A percentile compares a stretch with the other conserved stretches of the same genome.
phyloP scores from a whole-genome alignment of 371 early-diverging fungal species.

The Vairimorpha apis region DNA sequence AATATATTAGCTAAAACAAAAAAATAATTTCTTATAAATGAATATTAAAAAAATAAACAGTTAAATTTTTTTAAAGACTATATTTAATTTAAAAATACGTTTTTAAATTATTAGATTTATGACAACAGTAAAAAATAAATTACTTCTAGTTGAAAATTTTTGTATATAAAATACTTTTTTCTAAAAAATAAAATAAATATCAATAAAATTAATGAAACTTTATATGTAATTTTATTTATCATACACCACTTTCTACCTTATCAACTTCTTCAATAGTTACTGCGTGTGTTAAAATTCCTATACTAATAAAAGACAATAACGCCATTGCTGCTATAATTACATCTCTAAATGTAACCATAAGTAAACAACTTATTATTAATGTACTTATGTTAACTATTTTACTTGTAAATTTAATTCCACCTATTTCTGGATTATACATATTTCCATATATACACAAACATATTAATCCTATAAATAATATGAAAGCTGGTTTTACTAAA shows the following conservation, averaged over 20 bases:
- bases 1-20: too few relatives aligned
- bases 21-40: too few relatives aligned
- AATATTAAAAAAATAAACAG: too few relatives aligned
- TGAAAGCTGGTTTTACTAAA: constrained; percentile 7
- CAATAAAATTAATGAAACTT: too few relatives aligned
- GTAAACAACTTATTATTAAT: background rate
- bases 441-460: background rate
- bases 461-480: constrained; percentile 7
- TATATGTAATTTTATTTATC: background rate
- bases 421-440: background rate
- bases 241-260: background rate
- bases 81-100: too few relatives aligned
- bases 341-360: constrained; percentile 6
- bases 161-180: background rate
- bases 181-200: too few relatives aligned
- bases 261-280: constrained; percentile 1
- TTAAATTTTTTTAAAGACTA: too few relatives aligned
- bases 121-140: too few relatives aligned
- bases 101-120: too few relatives aligned
- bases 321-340: constrained; percentile 15
- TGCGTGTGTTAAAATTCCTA: constrained; percentile 8
- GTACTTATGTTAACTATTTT: background rate
- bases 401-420: constrained; percentile 11
- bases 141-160: too few relatives aligned
- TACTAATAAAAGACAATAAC: background rate